A percentile compares a stretch with the other conserved stretches of the same genome.
phyloP scores from a whole-genome alignment of 1,284 basidiomycete genomes.

The Sanguinoderma infundibulare region DNA sequence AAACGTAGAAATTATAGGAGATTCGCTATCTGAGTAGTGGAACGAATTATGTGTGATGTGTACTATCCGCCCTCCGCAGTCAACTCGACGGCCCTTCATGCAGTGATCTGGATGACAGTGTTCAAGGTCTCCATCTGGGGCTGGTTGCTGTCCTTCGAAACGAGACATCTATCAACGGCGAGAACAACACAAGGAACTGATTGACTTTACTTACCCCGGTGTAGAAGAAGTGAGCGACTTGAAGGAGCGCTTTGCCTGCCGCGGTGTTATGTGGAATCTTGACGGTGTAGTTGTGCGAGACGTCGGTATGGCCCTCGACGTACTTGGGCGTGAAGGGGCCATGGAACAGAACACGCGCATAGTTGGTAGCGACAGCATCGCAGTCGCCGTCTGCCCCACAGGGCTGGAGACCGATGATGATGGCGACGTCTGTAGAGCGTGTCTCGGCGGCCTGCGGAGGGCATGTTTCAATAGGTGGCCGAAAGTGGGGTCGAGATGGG shows the following conservation, averaged over 20 bases:
- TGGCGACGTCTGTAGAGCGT: conserved; percentile 1
- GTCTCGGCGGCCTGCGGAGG: not conserved
- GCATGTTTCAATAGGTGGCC: not conserved
- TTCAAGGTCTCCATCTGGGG: conserved; percentile 4
- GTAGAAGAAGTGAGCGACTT: conserved; percentile 3
- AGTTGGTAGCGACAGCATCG: not conserved
- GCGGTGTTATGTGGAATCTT: conserved; percentile 1
- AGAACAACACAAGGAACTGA: not conserved
- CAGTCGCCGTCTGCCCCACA: not conserved
- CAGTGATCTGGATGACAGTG: conserved; percentile 1
- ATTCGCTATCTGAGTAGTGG: too few species aligned
- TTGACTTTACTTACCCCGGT: not conserved
- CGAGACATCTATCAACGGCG: not conserved
- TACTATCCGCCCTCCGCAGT: not conserved
- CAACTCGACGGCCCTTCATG: not conserved
- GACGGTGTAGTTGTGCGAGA: conserved; percentile 4
- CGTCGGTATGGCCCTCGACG: conserved; percentile 1
- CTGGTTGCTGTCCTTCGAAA: not conserved
- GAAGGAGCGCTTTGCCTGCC: not conserved
- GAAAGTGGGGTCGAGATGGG: not conserved
- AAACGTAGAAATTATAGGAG: not conserved
- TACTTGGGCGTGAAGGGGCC: not conserved
- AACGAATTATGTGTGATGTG: too few species aligned
- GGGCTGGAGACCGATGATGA: conserved; percentile 4
- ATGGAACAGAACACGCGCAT: not conserved